These are phyloP conservation scores for Piper betle DNA, from an alignment of 164 flowering plant genomes.

Conservation along the genomic window DNA sequence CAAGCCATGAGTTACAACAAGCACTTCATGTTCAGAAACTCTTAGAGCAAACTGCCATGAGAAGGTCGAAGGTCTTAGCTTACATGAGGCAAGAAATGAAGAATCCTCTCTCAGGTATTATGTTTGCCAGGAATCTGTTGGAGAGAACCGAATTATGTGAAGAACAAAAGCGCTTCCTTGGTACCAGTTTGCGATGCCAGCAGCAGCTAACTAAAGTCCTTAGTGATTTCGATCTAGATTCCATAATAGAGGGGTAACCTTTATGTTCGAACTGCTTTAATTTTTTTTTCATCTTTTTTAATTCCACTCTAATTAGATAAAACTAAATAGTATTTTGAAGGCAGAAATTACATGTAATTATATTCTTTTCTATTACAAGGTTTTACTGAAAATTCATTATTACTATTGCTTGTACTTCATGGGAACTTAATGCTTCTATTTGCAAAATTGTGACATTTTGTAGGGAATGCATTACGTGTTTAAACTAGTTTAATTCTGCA, in stretches of 20 bases:
- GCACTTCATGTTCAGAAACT: constrained; percentile 80
- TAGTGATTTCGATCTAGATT: constrained; percentile 78
- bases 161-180: constrained; percentile 58
- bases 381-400: neutral
- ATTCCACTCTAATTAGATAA: neutral
- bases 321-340: too few relatives aligned
- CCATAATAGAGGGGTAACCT: constrained; percentile 82
- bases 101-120: constrained; percentile 83
- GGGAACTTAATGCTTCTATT: too few relatives aligned
- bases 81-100: constrained; percentile 72
- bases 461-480: neutral
- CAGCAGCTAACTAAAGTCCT: constrained; percentile 77
- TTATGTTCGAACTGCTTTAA: neutral
- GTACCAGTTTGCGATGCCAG: constrained; percentile 72
- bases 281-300: neutral
- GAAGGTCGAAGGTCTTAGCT: constrained; percentile 58
- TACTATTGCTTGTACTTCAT: too few relatives aligned
- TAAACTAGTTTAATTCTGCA: neutral
- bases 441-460: too few relatives aligned
- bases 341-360: too few relatives aligned
- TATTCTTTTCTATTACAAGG: neutral
- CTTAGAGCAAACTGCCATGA: constrained; percentile 71
- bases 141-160: constrained; percentile 62
- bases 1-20: constrained; percentile 87
- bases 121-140: constrained; percentile 65